Percentiles rank a stretch among this genome's conserved stretches.
phyloP scores from a whole-genome alignment of 176 grass and related monocot genomes.

The Otatea glauca region DNA sequence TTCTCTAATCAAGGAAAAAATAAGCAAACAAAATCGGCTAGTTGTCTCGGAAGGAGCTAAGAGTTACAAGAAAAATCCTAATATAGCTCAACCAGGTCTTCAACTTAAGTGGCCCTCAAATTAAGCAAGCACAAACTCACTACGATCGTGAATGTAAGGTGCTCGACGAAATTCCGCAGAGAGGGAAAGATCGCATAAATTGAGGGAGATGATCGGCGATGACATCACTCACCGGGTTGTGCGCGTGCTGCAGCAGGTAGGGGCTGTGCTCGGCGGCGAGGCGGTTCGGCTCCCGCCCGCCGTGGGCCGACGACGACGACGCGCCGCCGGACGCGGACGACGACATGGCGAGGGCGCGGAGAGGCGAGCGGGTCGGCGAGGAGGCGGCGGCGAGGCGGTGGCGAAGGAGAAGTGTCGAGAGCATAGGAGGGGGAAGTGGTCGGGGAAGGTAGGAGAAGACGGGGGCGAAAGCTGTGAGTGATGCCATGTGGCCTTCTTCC shows the following conservation, averaged over 20 bases:
- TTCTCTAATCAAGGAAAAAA: background rate
- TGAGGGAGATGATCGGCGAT: background rate
- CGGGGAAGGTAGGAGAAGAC: constrained; percentile 54
- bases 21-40: background rate
- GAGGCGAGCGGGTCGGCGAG: constrained; percentile 2
- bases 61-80: background rate
- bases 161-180: constrained; percentile 42
- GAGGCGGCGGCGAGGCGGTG: constrained; percentile 28
- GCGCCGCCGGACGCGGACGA: constrained; percentile 36
- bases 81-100: background rate
- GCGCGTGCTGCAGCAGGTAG: constrained; percentile 96
- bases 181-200: background rate
- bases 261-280: constrained; percentile 94
- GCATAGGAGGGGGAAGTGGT: constrained; percentile 13
- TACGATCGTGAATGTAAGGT: background rate
- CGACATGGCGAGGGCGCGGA: constrained; percentile 45
- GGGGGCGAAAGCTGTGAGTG: constrained; percentile 36
- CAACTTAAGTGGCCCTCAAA: background rate
- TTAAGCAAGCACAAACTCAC: background rate
- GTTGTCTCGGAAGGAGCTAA: background rate
- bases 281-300: constrained; percentile 63
- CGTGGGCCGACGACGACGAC: constrained; percentile 40
- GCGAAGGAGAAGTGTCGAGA: constrained; percentile 35
- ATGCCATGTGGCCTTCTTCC: constrained; percentile 45
- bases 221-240: constrained; percentile 68